Base-by-base conservation (phyloP, 78 protist genomes). In the Dictyostelium citrinum region DNA sequence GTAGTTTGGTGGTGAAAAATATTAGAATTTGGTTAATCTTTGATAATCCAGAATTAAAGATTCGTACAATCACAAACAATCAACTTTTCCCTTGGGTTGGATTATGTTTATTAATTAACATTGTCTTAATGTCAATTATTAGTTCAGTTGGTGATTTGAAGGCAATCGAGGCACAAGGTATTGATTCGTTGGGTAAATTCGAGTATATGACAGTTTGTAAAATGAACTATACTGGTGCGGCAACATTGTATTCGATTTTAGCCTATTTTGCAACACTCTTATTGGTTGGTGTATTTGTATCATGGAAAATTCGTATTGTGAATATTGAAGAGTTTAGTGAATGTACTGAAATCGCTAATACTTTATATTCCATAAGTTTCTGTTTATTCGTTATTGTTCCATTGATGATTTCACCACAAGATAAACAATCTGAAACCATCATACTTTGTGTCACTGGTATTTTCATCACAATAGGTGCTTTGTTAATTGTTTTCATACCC, bases 311-410 rank as follows among this genome's bases (percentile, higher is more conserved):
- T 72, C 46, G 93, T 43, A 88, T 68, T 2, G 85, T 88, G 2
- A 81, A 88, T 49, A 88, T 88, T 2, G 85, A 76, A 9, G 93
- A 88, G 71, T 88, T 88, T 24, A 88, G 80, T 27, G 93, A 88
- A 55, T 77, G 78, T 22, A 58, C 49, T 0, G 39, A 76, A 14
- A 85, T 85, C 41, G 84, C 80, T 0, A 76, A 76, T 2, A 77
- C 83, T 9, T 72, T 85, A 9, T 85, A 85, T 41, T 55, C 68
- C 0, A 61, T 49, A 10, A 24, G 45, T 67, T 85, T 85, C 33
- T 60, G 55, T 16, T 20, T 77, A 9, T 85, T 85, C 27, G 76
- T 76, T n/a, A 61, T 85, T 31, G 39, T 85, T 11, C 43, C 67
- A 14, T 31, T 85, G 16, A 39, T 85, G 84, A n/a, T 77, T 8